Conservation (phyloP, 129 eudicot species). For the Apium graveolens region DNA sequence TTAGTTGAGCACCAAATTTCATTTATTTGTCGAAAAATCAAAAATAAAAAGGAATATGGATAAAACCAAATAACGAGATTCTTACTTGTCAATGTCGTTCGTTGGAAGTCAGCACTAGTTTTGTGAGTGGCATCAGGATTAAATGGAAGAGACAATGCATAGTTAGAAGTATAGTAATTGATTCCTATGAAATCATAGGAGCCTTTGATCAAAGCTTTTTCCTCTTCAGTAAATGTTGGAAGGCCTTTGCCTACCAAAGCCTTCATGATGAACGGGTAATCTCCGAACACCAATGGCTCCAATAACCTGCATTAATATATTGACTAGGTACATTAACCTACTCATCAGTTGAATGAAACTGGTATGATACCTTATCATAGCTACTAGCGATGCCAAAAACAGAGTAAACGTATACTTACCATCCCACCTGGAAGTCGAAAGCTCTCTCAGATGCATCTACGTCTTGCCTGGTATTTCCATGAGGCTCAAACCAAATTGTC, state of each 20-base stretch:
- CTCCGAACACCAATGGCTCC: slow-evolving; percentile 12
- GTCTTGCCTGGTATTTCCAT: slow-evolving; percentile 3
- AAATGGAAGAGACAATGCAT: slow-evolving; percentile 2
- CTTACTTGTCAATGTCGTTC: background rate
- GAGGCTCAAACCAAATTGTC: slow-evolving; percentile 24
- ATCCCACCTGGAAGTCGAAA: slow-evolving; percentile 28
- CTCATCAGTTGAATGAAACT: too few relatives aligned
- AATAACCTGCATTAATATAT: background rate
- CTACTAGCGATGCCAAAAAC: background rate
- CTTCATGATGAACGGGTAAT: slow-evolving; percentile 16
- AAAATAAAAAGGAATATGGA: background rate
- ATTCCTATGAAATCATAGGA: slow-evolving; percentile 13
- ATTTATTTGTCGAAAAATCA: background rate
- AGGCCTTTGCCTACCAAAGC: slow-evolving; percentile 14
- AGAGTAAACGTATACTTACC: slow-evolving; percentile 17
- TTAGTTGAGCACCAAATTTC: background rate
- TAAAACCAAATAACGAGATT: background rate
- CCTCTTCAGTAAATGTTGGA: slow-evolving; percentile 13
- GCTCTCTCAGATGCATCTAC: slow-evolving; percentile 24
- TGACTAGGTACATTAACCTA: too few relatives aligned
- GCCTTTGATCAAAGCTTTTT: slow-evolving; percentile 10
- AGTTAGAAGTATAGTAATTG: slow-evolving; percentile 13
- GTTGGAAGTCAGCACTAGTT: slow-evolving; percentile 5
- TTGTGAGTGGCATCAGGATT: background rate
- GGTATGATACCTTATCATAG: too few relatives aligned